phyloP scores from a whole-genome alignment of 1,139 yeast genomes.

The Hyphopichia fennica region DNA sequence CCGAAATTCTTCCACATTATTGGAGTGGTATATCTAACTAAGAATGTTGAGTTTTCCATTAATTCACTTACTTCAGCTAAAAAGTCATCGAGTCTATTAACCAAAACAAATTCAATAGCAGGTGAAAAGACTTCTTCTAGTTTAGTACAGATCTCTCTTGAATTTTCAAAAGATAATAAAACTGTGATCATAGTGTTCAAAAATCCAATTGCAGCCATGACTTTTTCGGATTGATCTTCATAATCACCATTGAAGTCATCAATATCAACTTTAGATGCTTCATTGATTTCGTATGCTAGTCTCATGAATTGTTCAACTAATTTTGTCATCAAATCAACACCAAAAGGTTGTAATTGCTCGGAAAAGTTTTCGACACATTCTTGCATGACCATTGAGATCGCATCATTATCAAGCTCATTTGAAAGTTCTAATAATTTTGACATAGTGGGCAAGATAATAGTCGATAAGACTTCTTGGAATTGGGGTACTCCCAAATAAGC shows the following conservation, averaged over 20 bases:
- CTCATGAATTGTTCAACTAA: slow-evolving; percentile 79
- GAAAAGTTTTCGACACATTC: slow-evolving; percentile 90
- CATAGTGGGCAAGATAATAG: slow-evolving; percentile 78
- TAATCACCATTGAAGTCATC: slow-evolving; percentile 44
- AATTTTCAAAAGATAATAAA: slow-evolving; percentile 81
- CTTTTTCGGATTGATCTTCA: slow-evolving; percentile 69
- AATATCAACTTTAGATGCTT: slow-evolving; percentile 50
- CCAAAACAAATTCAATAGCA: slow-evolving; percentile 65
- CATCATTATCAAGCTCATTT: slow-evolving; percentile 83
- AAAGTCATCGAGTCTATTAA: slow-evolving; percentile 70
- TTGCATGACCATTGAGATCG: slow-evolving; percentile 89
- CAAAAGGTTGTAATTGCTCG: slow-evolving; percentile 90
- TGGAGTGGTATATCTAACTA: slow-evolving; percentile 69
- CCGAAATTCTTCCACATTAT: slow-evolving; percentile 75
- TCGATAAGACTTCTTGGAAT: slow-evolving; percentile 66
- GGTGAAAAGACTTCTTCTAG: slow-evolving; percentile 78
- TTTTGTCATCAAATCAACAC: slow-evolving; percentile 79
- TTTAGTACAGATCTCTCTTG: slow-evolving; percentile 61
- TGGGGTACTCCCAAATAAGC: slow-evolving; percentile 65
- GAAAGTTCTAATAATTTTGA: slow-evolving; percentile 73
- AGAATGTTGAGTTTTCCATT: slow-evolving; percentile 81
- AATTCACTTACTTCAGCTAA: slow-evolving; percentile 81
- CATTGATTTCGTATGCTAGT: slow-evolving; percentile 68
- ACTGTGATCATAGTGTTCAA: slow-evolving; percentile 86
- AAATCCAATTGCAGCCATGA: slow-evolving; percentile 85